Conservation (phyloP, 192 early-diverging fungal species). For the Allomyces macrogynus region DNA sequence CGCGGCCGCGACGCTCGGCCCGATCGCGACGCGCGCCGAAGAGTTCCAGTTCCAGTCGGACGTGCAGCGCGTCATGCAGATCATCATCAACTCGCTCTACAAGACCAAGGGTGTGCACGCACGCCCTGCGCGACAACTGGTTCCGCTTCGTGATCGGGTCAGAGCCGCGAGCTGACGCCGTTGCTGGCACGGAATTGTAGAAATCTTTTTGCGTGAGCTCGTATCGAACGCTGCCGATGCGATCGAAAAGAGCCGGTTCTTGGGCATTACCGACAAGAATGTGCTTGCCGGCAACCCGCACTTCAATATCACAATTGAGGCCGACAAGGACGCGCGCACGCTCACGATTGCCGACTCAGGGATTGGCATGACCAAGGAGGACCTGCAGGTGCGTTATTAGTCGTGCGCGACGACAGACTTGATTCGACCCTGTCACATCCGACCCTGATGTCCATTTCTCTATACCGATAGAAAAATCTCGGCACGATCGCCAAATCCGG, state of each 20-base stretch:
- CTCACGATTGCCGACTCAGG: constrained; percentile 81
- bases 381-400: constrained; percentile 31
- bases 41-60: constrained; percentile 46
- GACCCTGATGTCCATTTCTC: not conserved
- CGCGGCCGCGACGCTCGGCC: not conserved
- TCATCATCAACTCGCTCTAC: constrained; percentile 93
- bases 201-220: constrained; percentile 92
- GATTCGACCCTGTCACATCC: not conserved
- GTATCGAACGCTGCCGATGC: constrained; percentile 95
- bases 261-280: constrained; percentile 44
- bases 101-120: constrained; percentile 36
- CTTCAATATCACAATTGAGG: constrained; percentile 63
- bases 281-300: constrained; percentile 36
- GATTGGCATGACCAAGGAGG: constrained; percentile 82
- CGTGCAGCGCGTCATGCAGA: constrained; percentile 70
- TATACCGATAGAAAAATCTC: constrained; percentile 37
- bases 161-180: not conserved
- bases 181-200: constrained; percentile 13
- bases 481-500: constrained; percentile 98
- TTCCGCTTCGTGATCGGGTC: too few relatives aligned
- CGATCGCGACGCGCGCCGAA: constrained; percentile 1
- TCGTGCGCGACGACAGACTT: not conserved
- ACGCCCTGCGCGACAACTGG: too few relatives aligned
- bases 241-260: constrained; percentile 77
- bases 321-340: constrained; percentile 49